Percentiles rank a stretch among this genome's conserved stretches.
These are phyloP conservation scores for Curvularia verruculosa DNA, from an alignment of 2,329 filamentous ascomycete genomes.

Conservation along the genomic window DNA sequence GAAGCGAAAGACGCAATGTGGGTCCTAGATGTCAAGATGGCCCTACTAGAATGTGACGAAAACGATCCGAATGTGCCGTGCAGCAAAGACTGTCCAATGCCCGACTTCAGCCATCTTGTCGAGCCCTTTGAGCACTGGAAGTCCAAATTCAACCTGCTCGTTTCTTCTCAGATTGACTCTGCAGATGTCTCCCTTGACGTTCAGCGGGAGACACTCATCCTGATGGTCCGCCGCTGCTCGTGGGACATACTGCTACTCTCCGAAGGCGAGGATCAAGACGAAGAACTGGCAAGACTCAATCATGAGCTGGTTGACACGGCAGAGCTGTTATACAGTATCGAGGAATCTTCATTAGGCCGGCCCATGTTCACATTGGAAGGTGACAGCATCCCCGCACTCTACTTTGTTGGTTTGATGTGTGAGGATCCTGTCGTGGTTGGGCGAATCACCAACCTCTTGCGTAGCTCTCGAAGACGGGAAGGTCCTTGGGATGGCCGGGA, in stretches of 20 bases:
- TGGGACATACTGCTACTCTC: neutral
- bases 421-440: constrained; percentile 3
- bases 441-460: constrained; percentile 3
- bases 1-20: constrained; percentile 3
- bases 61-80: neutral
- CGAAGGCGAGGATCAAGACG: neutral
- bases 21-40: constrained; percentile 3
- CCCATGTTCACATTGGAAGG: constrained; percentile 10
- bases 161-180: neutral
- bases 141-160: neutral
- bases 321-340: constrained; percentile 3
- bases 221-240: neutral
- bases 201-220: neutral
- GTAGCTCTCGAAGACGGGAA: constrained; percentile 4
- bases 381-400: constrained; percentile 6
- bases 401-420: neutral
- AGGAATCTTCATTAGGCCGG: constrained; percentile 8
- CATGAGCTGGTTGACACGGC: constrained; percentile 2
- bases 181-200: neutral
- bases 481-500: constrained; percentile 8
- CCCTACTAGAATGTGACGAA: neutral
- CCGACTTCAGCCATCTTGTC: neutral
- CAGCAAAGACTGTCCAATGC: neutral
- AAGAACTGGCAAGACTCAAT: neutral
- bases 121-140: neutral